Evolutionary conservation across 305 asterid genomes (phyloP).

Genomic region (Andrographis paniculata): DNA sequence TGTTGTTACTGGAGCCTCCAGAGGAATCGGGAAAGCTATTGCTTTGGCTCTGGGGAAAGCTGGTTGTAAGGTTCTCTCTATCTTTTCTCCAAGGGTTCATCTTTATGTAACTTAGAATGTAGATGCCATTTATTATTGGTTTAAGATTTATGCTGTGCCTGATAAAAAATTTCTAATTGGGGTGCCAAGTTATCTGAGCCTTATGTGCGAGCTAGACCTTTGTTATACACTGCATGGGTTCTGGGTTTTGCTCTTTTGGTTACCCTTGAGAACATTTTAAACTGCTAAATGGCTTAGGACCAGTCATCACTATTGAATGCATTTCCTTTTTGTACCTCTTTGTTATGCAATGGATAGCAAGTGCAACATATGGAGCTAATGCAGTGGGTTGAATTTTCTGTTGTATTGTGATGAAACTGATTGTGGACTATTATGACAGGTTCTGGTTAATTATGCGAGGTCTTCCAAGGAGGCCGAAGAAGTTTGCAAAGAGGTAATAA

Average conservation of each 20-base stretch:
- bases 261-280: no score
- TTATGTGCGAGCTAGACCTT: no score
- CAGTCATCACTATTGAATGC: no score
- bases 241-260: no score
- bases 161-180: background rate
- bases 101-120: background rate
- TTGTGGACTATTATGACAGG: no score
- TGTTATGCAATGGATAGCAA: no score
- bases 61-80: constrained; percentile 71
- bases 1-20: constrained; percentile 86
- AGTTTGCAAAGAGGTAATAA: constrained; percentile 92
- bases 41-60: constrained; percentile 87
- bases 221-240: no score
- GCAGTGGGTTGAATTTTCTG: background rate
- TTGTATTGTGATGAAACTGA: background rate
- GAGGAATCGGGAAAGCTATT: constrained; percentile 92
- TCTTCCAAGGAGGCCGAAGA: constrained; percentile 94
- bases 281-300: no score
- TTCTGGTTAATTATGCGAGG: constrained; percentile 94
- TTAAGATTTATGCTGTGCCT: background rate
- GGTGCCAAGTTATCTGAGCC: no score
- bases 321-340: no score
- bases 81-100: constrained; percentile 2
- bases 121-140: background rate
- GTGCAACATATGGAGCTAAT: background rate